phyloP scores from a whole-genome alignment of 768 basidiomycete species.

The Clitopilus hobsonii region DNA sequence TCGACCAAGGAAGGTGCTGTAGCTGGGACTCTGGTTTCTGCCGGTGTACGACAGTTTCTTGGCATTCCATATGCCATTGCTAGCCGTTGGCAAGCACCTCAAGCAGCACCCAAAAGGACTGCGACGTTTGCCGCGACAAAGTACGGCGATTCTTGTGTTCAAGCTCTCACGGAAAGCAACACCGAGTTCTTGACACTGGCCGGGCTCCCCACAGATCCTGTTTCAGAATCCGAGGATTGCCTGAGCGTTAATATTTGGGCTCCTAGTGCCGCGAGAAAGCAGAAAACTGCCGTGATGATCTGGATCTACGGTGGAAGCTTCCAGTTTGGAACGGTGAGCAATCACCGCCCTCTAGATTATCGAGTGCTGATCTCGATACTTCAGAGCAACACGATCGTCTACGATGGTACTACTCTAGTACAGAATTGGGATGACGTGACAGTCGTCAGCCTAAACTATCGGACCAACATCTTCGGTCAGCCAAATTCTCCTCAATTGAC shows the following conservation, averaged over 20 bases:
- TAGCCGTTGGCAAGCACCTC: conserved; percentile 23
- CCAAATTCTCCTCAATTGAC: conserved; percentile 29
- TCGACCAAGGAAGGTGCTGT: conserved; percentile 22
- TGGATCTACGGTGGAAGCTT: conserved; percentile 32
- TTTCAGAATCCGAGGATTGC: conserved; percentile 25
- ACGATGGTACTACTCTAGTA: conserved; percentile 23
- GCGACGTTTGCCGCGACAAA: conserved; percentile 15
- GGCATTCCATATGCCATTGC: conserved; percentile 26
- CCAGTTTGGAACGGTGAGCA: conserved; percentile 26
- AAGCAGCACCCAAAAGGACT: conserved; percentile 10
- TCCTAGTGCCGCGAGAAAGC: conserved; percentile 20
- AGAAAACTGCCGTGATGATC: conserved; percentile 25
- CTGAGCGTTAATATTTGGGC: conserved; percentile 29
- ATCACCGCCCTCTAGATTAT: too few relatives aligned
- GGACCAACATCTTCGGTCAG: conserved; percentile 29
- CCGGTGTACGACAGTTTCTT: conserved; percentile 25
- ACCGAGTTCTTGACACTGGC: conserved; percentile 17
- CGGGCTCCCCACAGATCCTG: conserved; percentile 12
- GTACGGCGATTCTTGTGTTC: conserved; percentile 24
- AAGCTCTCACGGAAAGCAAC: conserved; percentile 13
- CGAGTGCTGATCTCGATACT: not conserved
- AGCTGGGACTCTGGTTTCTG: conserved; percentile 14
- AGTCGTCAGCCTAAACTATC: conserved; percentile 28
- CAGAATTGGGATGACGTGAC: conserved; percentile 26
- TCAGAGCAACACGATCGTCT: conserved; percentile 20